phyloP scores from a whole-genome alignment of 2,329 filamentous ascomycete genomes.

The Botrytis elliptica region DNA sequence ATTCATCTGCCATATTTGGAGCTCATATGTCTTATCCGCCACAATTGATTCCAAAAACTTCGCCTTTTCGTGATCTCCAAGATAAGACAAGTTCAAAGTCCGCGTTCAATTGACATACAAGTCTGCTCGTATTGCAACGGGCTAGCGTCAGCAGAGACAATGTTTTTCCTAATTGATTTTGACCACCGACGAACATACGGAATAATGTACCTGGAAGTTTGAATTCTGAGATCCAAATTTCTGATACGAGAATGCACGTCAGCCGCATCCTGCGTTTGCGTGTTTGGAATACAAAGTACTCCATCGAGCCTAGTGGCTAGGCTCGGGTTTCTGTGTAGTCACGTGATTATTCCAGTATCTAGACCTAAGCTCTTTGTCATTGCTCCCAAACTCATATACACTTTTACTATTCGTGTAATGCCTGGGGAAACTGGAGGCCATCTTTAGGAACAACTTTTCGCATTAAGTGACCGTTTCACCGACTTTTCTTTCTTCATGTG shows the following conservation, averaged over 20 bases:
- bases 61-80: background rate
- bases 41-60: conserved; percentile 2
- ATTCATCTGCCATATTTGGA: background rate
- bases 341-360: background rate
- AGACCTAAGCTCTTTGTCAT: background rate
- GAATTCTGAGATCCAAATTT: background rate
- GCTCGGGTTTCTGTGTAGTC: background rate
- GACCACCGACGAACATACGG: background rate
- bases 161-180: background rate
- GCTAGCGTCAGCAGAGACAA: background rate
- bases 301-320: conserved; percentile 4
- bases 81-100: background rate
- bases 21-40: background rate
- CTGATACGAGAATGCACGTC: background rate
- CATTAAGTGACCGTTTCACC: background rate
- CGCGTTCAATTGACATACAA: background rate
- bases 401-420: background rate
- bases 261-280: background rate
- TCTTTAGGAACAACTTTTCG: background rate
- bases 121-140: background rate
- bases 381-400: background rate
- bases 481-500: background rate
- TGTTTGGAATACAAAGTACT: conserved; percentile 8
- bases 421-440: rapidly evolving
- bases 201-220: background rate